These are phyloP conservation scores for Talaromyces thailandensis DNA, from an alignment of 495 filamentous ascomycete species.

Conservation along the genomic window DNA sequence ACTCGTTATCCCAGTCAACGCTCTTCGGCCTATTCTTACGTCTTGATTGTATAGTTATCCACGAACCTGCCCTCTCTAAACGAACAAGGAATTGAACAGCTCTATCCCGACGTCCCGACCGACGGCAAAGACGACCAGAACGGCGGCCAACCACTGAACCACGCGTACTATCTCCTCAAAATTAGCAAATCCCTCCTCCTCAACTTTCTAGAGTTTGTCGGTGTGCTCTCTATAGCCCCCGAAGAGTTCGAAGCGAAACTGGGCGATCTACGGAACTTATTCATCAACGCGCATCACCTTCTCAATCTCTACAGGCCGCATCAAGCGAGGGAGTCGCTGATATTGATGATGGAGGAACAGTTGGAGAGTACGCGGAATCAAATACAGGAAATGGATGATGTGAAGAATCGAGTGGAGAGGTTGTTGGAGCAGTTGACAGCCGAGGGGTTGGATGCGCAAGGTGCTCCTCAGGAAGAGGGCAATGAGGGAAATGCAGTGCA, in stretches of 20 bases:
- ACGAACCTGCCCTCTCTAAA: constrained; percentile 59
- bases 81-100: constrained; percentile 58
- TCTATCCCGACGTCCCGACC: constrained; percentile 49
- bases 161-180: constrained; percentile 65
- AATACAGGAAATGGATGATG: constrained; percentile 62
- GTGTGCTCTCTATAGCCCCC: constrained; percentile 56
- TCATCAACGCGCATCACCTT: constrained; percentile 82
- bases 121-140: constrained; percentile 26
- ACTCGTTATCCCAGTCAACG: neutral
- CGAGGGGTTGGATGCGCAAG: constrained; percentile 19
- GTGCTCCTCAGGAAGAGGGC: neutral
- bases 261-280: constrained; percentile 63
- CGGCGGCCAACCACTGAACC: constrained; percentile 44
- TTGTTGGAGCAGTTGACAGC: constrained; percentile 55
- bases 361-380: constrained; percentile 65
- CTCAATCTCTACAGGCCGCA: constrained; percentile 94
- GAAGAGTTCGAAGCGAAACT: constrained; percentile 55
- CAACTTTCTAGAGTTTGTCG: constrained; percentile 75
- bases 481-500: constrained; percentile 7
- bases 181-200: constrained; percentile 75
- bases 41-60: constrained; percentile 27
- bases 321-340: constrained; percentile 85
- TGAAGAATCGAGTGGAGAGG: constrained; percentile 63
- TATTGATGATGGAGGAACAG: constrained; percentile 86
- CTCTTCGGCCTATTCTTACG: neutral